Evolutionary conservation across 148 eudicot genomes (phyloP), one percentile per base, ranked within the genome.

Genomic region (Camellia lanceoleosa): DNA sequence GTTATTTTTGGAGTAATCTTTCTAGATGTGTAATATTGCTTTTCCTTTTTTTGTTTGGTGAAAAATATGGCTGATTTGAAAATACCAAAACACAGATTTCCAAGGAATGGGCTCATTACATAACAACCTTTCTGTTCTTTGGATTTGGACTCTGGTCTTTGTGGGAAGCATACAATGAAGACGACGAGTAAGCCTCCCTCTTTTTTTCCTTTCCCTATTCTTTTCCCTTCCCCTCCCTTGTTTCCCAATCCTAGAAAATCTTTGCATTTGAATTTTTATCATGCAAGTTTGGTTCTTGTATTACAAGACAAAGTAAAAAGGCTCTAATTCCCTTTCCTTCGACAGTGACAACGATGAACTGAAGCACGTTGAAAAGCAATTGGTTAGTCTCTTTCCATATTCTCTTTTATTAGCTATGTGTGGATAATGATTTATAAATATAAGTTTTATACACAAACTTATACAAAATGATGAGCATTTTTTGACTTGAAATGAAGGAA

Each of bases 151-250:
- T 62, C 23, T 62, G 65, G 65, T 62, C 65, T 62, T 62, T 62
- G 65, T 62, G 65, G 65, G 65, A 62, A 62, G 65, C 65, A 62
- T 62, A 3, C 65, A 62, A 16, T 16, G 65, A 62, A n/a, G 65
- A 16, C 23, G 65, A 62, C 23, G 65, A 62, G 65, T 62, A 62
- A 4, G 20, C 12, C 18, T 23, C 19, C 52, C 20, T 62, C 23
- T 62, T 16, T 49, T 49, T 49, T 7, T 5, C 52, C 52, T 49
- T 7, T 5, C 52, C 52, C 7, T 2, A 49, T 49, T 49, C 52
- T 49, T 49, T 49, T 49, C 38, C 38, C 38, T 30, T 30, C 38
- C 52, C 52, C 3, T 49, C 7, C 52, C 5, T 49, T 49, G 52
- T 49, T 49, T 49, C 52, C 5, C 7, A 49, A 7, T 49, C 52